Conservation (phyloP, 2,329 filamentous ascomycete species). For the Cephalotrichum gorgonifer region DNA sequence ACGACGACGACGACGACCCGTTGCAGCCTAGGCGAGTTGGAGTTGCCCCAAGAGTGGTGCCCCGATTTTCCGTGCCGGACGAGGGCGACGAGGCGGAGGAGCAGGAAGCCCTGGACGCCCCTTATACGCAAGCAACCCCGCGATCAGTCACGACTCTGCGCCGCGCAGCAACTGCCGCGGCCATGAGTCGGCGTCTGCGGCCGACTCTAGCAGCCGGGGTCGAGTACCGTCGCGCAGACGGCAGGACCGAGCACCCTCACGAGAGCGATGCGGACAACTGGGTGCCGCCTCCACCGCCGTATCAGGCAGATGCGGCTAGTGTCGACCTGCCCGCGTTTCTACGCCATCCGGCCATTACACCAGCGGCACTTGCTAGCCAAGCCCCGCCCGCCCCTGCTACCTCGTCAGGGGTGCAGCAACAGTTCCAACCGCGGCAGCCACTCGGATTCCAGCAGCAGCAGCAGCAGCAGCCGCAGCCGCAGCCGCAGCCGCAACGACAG, state of each 20-base stretch:
- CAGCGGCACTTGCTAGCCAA: constrained; percentile 12
- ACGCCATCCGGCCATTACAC: constrained; percentile 34
- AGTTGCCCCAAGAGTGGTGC: constrained; percentile 16
- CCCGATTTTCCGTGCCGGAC: constrained; percentile 5
- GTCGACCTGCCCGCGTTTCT: constrained; percentile 45
- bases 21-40: constrained; percentile 39
- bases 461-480: background rate
- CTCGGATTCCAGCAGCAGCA: background rate
- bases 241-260: constrained; percentile 63
- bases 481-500: background rate
- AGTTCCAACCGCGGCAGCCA: constrained; percentile 10
- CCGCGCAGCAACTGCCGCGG: constrained; percentile 66
- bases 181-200: constrained; percentile 58
- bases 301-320: constrained; percentile 51
- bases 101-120: constrained; percentile 56
- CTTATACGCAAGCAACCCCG: constrained; percentile 63
- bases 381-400: background rate
- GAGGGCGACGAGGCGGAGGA: constrained; percentile 37
- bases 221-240: constrained; percentile 59
- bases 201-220: constrained; percentile 44
- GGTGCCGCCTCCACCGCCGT: constrained; percentile 77
- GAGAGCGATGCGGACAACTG: constrained; percentile 84
- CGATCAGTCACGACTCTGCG: constrained; percentile 60
- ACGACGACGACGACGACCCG: constrained; percentile 37
- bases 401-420: background rate